Evolutionary conservation across 2,329 filamentous ascomycete species (phyloP), one percentile per base, ranked within the genome.

Genomic region (Periconia digitata): DNA sequence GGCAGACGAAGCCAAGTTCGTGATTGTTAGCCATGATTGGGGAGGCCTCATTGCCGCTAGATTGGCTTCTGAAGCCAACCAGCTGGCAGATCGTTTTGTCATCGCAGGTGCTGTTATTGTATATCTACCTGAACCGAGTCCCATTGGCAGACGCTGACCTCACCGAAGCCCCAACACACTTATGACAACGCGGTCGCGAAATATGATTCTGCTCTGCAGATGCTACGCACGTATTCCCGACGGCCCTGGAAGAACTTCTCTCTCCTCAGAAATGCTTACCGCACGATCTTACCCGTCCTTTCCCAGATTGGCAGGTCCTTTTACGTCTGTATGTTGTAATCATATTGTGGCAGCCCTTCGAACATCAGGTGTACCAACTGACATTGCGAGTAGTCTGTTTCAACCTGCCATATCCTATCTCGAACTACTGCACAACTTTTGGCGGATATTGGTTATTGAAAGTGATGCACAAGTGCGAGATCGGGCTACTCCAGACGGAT

Each of bases 31-130:
- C 5, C 80, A 82, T 64, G 80, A 83, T 50, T 82, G 80, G 80
- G 80, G 80, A 15, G 77, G 74, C 46, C 59, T 79, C 8, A 59
- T 84, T 16, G 74, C 73, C 3, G 80, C 76, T 55, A 73, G 82
- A 38, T 74, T 85, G 37, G 82, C 81, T n/a, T 71, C 78, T n/a
- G 81, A 84, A 57, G 81, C 82, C 22, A 73, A 75, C 17, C 72
- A 76, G 44, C 62, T 85, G 40, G 78, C 81, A 8, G 77, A 84
- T 63, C 74, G 79, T 35, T 82, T 80, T 57, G 75, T 84, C 32
- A 62, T 83, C 34, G 74, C 74, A 20, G 82, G 82, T 56, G 78
- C 75, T 2, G 71, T 79, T 10, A 72, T 81, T 56, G 80, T 83
- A 72, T 56, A 78, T 67, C 29, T 3, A 18, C 13, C 13, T 12